Base-by-base conservation (phyloP, 805 yeast species). In the Metschnikowia peoriensis region DNA sequence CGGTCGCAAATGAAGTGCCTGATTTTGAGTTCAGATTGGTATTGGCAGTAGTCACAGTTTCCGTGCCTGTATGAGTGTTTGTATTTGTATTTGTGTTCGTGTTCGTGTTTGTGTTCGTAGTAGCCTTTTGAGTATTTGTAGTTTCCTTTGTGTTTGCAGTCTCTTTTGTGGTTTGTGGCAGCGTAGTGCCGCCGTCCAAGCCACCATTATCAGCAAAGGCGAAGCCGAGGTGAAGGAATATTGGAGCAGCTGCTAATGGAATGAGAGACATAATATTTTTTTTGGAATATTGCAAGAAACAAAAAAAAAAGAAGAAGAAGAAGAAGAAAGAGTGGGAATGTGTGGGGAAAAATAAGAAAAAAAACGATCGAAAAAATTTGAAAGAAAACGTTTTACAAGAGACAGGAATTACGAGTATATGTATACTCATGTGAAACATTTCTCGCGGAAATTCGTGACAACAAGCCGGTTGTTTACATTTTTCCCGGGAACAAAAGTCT, bases 151-250 rank as follows among this genome's bases (percentile, higher is more conserved):
- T 34, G 17, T 32, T 38, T 11, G 44, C 37, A 15, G 38, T 43
- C 9, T 35, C 28, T 7, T 45, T 42, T 41, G 38, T 22, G 28
- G n/a, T 22, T 40, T 38, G 41, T 10, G n/a, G 14, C 17, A 16
- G n/a, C 27, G 34, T 38, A 27, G 40, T 49, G 28, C 46, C 46
- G 9, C 38, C 47, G 40, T 38, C 62, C 45, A 59, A 57, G 8
- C 62, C 62, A 12, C 62, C 62, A 40, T 49, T 49, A 34, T 55
- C 47, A 27, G 59, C 62, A 16, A 49, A 47, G 1, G 54, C 61
- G n/a, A 57, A 40, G 8, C 54, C 60, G 15, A 57, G 16, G 29
- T 57, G 50, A 28, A 55, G 28, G 2, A 53, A 42, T 2, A 50
- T 40, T 9, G 56, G 53, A 7, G 54, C 54, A 11, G 56, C 52